Percentiles rank a stretch among this genome's conserved stretches.
Evolutionary conservation across 2,329 filamentous ascomycete genomes (phyloP).

Genomic region (Diaporthe caulivora): DNA sequence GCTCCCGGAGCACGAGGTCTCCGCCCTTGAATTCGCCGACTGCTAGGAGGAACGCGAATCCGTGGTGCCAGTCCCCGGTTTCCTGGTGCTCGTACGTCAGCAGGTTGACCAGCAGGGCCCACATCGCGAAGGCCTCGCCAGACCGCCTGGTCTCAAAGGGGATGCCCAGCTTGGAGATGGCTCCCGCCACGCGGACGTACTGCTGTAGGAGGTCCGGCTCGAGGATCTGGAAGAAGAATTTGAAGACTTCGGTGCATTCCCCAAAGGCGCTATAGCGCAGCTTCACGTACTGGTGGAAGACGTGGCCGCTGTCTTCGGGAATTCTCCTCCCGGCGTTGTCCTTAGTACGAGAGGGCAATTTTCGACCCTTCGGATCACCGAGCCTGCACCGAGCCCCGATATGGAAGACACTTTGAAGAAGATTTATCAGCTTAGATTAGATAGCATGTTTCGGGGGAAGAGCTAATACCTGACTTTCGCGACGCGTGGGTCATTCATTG

Average conservation of each 20-base stretch:
- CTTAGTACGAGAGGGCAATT: not conserved
- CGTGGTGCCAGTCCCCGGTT: constrained; percentile 6
- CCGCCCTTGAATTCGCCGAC: constrained; percentile 7
- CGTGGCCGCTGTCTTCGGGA: not conserved
- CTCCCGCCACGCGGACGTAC: not conserved
- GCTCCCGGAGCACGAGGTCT: constrained; percentile 3
- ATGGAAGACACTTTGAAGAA: not conserved
- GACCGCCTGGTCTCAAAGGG: not conserved
- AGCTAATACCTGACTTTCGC: constrained; percentile 3
- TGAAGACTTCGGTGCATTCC: not conserved
- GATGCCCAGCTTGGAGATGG: not conserved
- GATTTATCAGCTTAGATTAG: not conserved
- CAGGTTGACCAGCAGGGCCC: constrained; percentile 4
- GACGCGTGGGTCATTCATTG: not conserved
- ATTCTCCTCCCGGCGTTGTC: not conserved
- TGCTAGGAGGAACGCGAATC: not conserved
- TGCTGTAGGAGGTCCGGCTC: not conserved
- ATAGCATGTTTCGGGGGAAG: not conserved
- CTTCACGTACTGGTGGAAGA: not conserved
- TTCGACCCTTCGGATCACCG: not conserved
- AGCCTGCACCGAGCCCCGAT: not conserved
- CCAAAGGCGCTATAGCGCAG: constrained; percentile 5
- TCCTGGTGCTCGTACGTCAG: constrained; percentile 19
- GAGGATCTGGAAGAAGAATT: not conserved
- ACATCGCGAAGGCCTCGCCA: not conserved